Evolutionary conservation across 2,329 filamentous ascomycete genomes (phyloP), one percentile per base, ranked within the genome.

Genomic region (Aspergillus unguis): DNA sequence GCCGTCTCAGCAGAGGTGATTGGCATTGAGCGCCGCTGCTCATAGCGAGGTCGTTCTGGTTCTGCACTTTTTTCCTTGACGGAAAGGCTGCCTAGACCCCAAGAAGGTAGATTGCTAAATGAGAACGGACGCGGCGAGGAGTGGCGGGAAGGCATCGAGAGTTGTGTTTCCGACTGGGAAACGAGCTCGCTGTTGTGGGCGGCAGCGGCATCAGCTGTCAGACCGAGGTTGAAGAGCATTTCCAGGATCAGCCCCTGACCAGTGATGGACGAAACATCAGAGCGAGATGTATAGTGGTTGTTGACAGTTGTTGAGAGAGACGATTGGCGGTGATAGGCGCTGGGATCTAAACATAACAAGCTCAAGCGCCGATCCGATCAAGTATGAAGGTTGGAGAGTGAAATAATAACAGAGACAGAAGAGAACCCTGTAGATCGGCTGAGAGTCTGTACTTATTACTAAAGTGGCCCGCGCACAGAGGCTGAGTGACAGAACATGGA

Each of bases 131-230:
- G 43, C 5, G 65, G 53, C 36, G 61, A 58, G 38, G 56, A 54
- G 47, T 61, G 52, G 6, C 61, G 59, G 40, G 48, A 53, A 11
- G 59, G 50, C 32, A 52, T 44, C 29, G 60, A 51, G 48, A 60
- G 49, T 46, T 59, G 59, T 31, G 64, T 53, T 47, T 65, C 60
- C 32, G 59, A 42, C 38, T 62, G 54, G 31, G 61, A 51, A 47
- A 59, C 63, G 50, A 64, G 58, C 48, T 74, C 72, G 65, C 66
- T 65, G 44, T 65, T 56, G 60, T 75, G 73, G 31, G 70, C 70
- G 54, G 73, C 72, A 61, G 72, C 72, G 56, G 70, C 72, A 62
- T 75, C 69, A 59, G 73, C 73, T 59, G 73, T 70, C 59, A 74
- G 60, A 50, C 72, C 73, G 57, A 75, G 64, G 58, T 72, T 73